Evolutionary conservation across 2,329 filamentous ascomycete species (phyloP).

Genomic region (Sclerotinia subarctica): DNA sequence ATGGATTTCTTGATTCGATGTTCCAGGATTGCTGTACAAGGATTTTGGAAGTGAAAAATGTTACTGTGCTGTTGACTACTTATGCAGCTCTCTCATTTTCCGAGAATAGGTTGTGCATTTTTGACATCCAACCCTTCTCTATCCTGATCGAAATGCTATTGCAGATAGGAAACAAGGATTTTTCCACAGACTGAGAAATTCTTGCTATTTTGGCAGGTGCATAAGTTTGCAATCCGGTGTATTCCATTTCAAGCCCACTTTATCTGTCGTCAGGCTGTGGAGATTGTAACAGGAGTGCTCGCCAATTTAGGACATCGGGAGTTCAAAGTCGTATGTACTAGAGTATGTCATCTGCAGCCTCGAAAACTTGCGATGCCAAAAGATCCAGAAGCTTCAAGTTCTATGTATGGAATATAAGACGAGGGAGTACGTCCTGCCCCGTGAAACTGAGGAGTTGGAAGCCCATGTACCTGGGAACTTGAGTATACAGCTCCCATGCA

Average conservation of each 20-base stretch:
- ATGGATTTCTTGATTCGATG: background rate
- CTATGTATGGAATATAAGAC: background rate
- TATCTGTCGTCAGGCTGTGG: background rate
- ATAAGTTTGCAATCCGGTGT: background rate
- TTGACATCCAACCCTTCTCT: background rate
- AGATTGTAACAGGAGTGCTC: background rate
- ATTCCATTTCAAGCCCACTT: background rate
- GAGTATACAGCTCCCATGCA: background rate
- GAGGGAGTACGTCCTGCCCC: background rate
- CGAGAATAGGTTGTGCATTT: background rate
- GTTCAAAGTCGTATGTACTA: background rate
- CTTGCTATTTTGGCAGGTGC: background rate
- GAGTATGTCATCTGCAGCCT: background rate
- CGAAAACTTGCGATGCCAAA: background rate
- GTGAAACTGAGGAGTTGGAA: background rate
- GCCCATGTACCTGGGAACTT: background rate
- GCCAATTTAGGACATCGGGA: background rate
- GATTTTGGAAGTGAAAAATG: background rate
- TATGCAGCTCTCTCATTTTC: background rate
- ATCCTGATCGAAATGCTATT: background rate
- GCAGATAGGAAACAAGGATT: background rate
- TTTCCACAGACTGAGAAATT: background rate
- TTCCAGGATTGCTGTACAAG: background rate
- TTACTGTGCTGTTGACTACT: background rate
- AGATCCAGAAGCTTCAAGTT: background rate